Conservation (phyloP, 352 stramenopile species). For the Globisporangium spinosum region DNA sequence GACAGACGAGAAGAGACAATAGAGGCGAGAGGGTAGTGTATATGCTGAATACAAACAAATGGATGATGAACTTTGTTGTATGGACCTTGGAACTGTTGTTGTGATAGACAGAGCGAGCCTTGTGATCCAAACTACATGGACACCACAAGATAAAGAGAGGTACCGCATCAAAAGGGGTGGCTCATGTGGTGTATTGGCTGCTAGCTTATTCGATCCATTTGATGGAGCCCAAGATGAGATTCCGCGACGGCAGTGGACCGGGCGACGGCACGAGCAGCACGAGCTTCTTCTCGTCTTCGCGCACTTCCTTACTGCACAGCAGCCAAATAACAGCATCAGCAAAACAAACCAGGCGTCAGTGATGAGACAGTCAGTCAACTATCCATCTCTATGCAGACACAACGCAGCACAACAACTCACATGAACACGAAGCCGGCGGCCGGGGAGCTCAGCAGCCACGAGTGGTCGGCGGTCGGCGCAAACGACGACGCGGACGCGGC, state of each 20-base stretch:
- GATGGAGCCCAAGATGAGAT: conserved; percentile 76
- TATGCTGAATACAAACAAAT: conserved; percentile 8
- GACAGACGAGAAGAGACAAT: neutral
- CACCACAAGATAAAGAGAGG: neutral
- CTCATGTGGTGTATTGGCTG: neutral
- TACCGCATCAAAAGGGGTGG: neutral
- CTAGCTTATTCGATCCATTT: conserved; percentile 75
- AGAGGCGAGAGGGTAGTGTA: neutral
- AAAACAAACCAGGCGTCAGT: neutral
- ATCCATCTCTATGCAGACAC: neutral
- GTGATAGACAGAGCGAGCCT: neutral
- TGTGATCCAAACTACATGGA: neutral
- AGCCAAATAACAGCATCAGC: neutral
- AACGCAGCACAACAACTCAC: conserved; percentile 35
- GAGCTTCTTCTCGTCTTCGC: conserved; percentile 68
- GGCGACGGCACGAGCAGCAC: conserved; percentile 83
- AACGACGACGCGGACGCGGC: conserved; percentile 31
- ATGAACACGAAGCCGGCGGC: conserved; percentile 83
- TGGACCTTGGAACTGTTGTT: neutral
- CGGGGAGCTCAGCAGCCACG: conserved; percentile 55
- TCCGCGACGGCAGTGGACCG: conserved; percentile 70
- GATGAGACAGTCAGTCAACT: neutral
- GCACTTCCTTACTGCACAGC: conserved; percentile 64
- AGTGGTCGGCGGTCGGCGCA: conserved; percentile 32
- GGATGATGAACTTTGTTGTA: conserved; percentile 1